These are phyloP conservation scores for Xylariaceae sp. DNA, from an alignment of 2,329 filamentous ascomycete genomes.

Conservation along the genomic window DNA sequence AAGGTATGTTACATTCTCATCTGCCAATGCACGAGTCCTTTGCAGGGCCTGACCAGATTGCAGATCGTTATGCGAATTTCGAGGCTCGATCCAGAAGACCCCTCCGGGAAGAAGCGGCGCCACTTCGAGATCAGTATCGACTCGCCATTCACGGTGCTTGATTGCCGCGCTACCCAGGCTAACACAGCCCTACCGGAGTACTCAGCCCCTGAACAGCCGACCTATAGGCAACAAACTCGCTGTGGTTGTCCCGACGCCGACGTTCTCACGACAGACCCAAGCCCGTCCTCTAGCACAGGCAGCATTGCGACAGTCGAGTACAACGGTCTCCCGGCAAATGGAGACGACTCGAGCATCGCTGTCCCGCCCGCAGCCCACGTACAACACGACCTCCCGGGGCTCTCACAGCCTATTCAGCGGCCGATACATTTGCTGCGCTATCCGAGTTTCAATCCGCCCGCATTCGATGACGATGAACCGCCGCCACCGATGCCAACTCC, in stretches of 20 bases:
- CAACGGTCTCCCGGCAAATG: constrained; percentile 11
- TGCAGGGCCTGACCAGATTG: too few relatives aligned
- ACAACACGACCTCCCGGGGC: constrained; percentile 26
- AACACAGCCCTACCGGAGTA: constrained; percentile 86
- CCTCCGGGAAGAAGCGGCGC: constrained; percentile 64
- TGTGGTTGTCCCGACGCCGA: constrained; percentile 51
- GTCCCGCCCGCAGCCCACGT: constrained; percentile 55
- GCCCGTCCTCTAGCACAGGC: constrained; percentile 58
- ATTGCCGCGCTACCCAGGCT: constrained; percentile 85
- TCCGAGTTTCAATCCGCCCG: constrained; percentile 82
- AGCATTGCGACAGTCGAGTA: constrained; percentile 39
- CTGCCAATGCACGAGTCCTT: too few relatives aligned
- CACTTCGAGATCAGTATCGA: constrained; percentile 97
- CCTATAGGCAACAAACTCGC: constrained; percentile 42
- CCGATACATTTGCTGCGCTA: constrained; percentile 80
- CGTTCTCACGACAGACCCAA: constrained; percentile 50
- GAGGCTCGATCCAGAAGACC: constrained; percentile 71
- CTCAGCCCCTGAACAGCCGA: constrained; percentile 47
- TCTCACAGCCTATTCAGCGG: constrained; percentile 26
- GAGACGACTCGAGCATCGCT: constrained; percentile 31
- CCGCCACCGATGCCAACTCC: constrained; percentile 67
- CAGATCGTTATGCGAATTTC: constrained; percentile 91
- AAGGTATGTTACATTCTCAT: constrained; percentile 70
- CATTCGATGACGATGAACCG: constrained; percentile 75
- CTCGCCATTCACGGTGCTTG: constrained; percentile 88